Conservation (phyloP, 805 yeast genomes). For the Ogataea parapolymorpha region DNA sequence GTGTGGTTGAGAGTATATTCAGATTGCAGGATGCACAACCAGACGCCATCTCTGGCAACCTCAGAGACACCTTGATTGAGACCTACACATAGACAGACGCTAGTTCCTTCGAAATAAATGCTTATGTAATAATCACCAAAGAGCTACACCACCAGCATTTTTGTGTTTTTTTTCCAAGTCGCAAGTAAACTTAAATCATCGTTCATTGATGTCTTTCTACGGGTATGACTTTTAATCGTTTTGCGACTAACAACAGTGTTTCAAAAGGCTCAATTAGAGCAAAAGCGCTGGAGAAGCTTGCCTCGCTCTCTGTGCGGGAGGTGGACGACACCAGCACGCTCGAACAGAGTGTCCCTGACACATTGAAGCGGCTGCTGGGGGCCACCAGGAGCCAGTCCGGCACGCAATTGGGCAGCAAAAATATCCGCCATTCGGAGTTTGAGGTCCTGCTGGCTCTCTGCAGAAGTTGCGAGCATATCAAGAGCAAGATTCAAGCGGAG, state of each 20-base stretch:
- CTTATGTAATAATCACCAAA: slow-evolving; percentile 6
- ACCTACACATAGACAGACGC: slow-evolving; percentile 62
- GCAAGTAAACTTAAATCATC: too few species aligned
- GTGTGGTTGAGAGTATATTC: slow-evolving; percentile 95
- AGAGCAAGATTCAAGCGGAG: slow-evolving; percentile 39
- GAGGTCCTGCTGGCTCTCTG: slow-evolving; percentile 59
- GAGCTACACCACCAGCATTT: neutral
- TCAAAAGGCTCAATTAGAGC: slow-evolving; percentile 36
- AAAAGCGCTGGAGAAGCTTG: slow-evolving; percentile 37
- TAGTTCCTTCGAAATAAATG: neutral
- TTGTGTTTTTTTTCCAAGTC: neutral
- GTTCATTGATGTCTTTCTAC: slow-evolving; percentile 1
- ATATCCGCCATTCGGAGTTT: slow-evolving; percentile 32
- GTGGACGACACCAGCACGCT: slow-evolving; percentile 17
- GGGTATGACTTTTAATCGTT: slow-evolving; percentile 1
- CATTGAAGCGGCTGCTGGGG: slow-evolving; percentile 22
- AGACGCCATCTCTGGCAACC: slow-evolving; percentile 75
- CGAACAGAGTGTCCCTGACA: slow-evolving; percentile 23
- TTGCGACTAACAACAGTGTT: slow-evolving; percentile 23
- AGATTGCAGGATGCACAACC: slow-evolving; percentile 90
- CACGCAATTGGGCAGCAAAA: slow-evolving; percentile 12
- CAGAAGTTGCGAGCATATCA: slow-evolving; percentile 37
- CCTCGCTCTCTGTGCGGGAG: slow-evolving; percentile 30
- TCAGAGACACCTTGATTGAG: slow-evolving; percentile 90
- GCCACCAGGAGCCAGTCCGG: slow-evolving; percentile 16